phyloP scores from a whole-genome alignment of 2,329 filamentous ascomycete species.

The Cladobotryum protrusum region DNA sequence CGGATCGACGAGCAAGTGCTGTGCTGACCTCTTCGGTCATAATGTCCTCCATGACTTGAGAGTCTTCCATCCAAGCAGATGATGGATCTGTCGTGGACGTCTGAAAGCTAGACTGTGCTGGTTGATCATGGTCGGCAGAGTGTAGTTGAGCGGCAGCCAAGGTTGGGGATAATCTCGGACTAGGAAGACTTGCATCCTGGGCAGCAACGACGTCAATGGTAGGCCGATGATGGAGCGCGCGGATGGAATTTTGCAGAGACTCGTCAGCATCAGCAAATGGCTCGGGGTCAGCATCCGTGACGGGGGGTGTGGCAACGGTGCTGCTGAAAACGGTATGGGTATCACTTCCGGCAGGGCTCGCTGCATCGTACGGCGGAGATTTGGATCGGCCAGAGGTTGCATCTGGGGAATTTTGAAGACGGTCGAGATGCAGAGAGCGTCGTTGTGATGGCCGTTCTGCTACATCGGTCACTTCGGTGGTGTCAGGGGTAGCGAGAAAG shows the following conservation, averaged over 20 bases:
- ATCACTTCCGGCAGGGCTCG: constrained; percentile 49
- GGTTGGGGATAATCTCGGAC: constrained; percentile 88
- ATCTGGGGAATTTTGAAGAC: constrained; percentile 39
- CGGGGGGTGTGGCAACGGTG: constrained; percentile 66
- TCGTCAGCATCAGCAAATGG: constrained; percentile 49
- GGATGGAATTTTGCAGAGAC: constrained; percentile 40
- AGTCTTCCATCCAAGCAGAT: constrained; percentile 34
- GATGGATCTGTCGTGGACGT: constrained; percentile 23
- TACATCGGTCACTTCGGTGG: constrained; percentile 37
- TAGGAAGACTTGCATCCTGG: constrained; percentile 88
- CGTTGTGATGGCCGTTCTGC: constrained; percentile 32
- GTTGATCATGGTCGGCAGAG: constrained; percentile 40
- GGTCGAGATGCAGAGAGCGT: constrained; percentile 36
- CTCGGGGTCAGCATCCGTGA: constrained; percentile 66
- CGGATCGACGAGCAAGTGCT: neutral
- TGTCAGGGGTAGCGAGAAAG: constrained; percentile 53
- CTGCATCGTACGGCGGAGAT: constrained; percentile 36
- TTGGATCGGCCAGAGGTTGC: constrained; percentile 34
- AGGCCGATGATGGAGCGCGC: constrained; percentile 43
- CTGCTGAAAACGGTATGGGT: constrained; percentile 55
- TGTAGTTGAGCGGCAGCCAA: constrained; percentile 62
- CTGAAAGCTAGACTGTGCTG: constrained; percentile 28
- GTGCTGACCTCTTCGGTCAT: neutral
- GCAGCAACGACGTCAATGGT: constrained; percentile 63
- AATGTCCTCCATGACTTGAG: constrained; percentile 30